Evolutionary conservation across 2,329 filamentous ascomycete species (phyloP), one percentile per base, ranked within the genome.

Genomic region (Seiridium unicorne): DNA sequence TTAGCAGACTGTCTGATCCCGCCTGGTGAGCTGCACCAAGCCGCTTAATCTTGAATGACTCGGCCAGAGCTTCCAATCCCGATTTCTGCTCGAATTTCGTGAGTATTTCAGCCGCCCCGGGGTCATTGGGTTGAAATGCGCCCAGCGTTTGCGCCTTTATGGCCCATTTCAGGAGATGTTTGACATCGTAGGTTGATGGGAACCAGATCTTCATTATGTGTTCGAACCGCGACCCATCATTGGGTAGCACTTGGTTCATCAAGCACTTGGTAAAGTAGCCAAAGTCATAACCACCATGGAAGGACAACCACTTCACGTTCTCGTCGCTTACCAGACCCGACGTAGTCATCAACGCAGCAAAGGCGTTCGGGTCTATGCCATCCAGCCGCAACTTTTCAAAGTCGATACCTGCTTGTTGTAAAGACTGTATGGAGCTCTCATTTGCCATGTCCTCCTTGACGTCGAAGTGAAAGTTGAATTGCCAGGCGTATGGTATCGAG

Each of bases 381-480:
- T 95, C 91, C 61, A 90, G 89, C 59, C 94, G 89, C 64, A 97
- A 88, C 62, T 89, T 84, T 58, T 85, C 82, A 65, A 99, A 97
- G 74, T 98, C 92, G 63, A 97, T 93, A n/a, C 95, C 95, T 2
- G 92, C 92, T 69, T 92, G 89, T 67, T 92, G 89, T 26, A 98
- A 84, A 68, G 96, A 92, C 65, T 95, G 90, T 66, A 97, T 97
- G 13, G 93, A 97, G 60, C 93, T 90, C 72, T 97, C 90, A 64
- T 96, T 95, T 77, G 96, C 98, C 95, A 99, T 99, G 77, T 99
- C 95, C 44, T 94, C 88, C 66, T 95, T 91, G 8, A 97, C 83
- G 1, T 92, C 95, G 76, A 98, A 99, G 68, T 93, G 90, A 78
- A 99, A 99, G 81, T 99, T 98, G 83, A 99, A 99, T 68, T 97